A percentile compares a stretch with the other conserved stretches of the same genome.
phyloP scores from a whole-genome alignment of 305 asterid species.

The Fraxinus floribunda region DNA sequence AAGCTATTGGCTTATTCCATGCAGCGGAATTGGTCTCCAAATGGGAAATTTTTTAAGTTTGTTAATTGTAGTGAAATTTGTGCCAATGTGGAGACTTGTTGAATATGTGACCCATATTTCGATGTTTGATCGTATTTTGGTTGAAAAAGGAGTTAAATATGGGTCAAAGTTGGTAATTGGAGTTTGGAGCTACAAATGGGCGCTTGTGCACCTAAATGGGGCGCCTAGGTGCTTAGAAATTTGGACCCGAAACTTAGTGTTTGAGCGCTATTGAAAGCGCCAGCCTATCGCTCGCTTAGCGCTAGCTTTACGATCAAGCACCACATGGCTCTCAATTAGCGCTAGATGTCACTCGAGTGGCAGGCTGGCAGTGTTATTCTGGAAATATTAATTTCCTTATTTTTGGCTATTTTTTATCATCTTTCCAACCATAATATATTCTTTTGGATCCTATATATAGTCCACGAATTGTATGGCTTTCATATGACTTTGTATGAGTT shows the following conservation, averaged over 20 bases:
- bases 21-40: no score
- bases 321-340: no score
- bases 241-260: background rate
- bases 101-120: background rate
- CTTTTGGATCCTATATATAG: no score
- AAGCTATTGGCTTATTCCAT: no score
- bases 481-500: background rate
- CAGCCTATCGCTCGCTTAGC: no score
- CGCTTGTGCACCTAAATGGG: background rate
- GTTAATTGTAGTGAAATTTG: background rate
- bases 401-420: background rate
- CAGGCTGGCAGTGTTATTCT: no score
- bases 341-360: no score
- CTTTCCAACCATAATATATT: background rate
- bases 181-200: background rate
- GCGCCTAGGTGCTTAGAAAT: background rate
- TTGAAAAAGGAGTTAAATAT: no score
- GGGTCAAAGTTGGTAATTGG: background rate
- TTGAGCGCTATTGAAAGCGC: background rate
- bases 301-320: no score
- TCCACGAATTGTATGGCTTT: background rate
- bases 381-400: background rate
- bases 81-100: background rate
- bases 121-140: background rate
- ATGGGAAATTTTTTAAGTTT: no score